A percentile compares a stretch with the other conserved stretches of the same genome.
Evolutionary conservation across 495 filamentous ascomycete species (phyloP).

Genomic region (Diplogelasinospora grovesii): DNA sequence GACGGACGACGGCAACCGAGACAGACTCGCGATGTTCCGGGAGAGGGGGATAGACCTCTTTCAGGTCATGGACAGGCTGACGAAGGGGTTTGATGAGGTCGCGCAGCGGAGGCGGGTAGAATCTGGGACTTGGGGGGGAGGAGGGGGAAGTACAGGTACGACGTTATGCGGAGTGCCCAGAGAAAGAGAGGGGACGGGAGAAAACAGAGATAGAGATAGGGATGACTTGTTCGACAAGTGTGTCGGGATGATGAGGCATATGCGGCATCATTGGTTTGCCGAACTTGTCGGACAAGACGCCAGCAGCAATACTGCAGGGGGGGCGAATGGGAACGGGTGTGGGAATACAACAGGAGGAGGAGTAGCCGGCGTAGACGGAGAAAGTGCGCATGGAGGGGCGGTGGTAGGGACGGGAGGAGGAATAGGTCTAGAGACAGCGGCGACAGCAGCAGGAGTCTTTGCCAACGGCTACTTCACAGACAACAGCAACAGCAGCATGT

Average conservation of each 20-base stretch:
- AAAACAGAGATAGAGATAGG: no score
- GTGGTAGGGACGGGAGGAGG: background rate
- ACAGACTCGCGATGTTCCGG: constrained; percentile 21
- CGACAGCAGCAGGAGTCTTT: background rate
- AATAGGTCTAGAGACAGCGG: background rate
- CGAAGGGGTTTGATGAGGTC: constrained; percentile 13
- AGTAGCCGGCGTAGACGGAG: constrained; percentile 6
- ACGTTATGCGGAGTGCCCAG: no score
- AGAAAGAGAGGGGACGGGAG: no score
- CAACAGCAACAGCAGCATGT: no score
- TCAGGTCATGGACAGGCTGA: constrained; percentile 21
- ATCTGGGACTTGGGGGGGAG: constrained; percentile 6
- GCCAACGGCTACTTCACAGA: constrained; percentile 8
- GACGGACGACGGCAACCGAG: constrained; percentile 35
- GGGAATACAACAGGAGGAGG: background rate
- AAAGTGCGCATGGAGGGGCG: background rate
- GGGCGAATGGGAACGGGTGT: background rate
- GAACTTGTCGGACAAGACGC: no score
- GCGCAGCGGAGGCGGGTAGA: constrained; percentile 6
- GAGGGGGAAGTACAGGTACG: no score
- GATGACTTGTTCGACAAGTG: constrained; percentile 16
- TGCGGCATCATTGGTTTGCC: constrained; percentile 14
- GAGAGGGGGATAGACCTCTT: constrained; percentile 26
- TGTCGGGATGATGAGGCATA: constrained; percentile 7
- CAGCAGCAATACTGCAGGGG: constrained; percentile 4